Evolutionary conservation across 768 basidiomycete species (phyloP).

Genomic region (Amanita pallidorosea): DNA sequence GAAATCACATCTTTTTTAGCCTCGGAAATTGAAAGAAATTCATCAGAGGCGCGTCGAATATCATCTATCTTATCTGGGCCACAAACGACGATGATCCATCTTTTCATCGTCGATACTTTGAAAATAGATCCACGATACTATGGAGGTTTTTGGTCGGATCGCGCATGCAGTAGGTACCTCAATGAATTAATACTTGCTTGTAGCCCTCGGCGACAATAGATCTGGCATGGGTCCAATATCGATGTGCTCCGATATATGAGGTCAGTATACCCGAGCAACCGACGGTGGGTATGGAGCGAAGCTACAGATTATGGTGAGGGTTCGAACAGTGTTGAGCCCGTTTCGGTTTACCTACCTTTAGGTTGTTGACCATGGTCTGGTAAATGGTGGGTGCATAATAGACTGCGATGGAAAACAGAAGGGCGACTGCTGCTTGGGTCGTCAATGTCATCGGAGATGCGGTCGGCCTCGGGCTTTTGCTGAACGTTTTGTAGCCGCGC

Average conservation of each 20-base stretch:
- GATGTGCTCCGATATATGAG: conserved; percentile 15
- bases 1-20: conserved; percentile 17
- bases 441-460: too few relatives aligned
- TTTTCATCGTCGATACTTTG: conserved; percentile 30
- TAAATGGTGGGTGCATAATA: neutral
- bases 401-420: neutral
- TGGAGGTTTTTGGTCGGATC: neutral
- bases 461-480: too few relatives aligned
- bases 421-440: neutral
- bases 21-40: conserved; percentile 29
- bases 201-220: conserved; percentile 22
- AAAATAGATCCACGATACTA: conserved; percentile 22
- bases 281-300: neutral
- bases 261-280: conserved; percentile 8
- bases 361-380: neutral
- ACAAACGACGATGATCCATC: conserved; percentile 35
- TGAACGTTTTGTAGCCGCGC: too few relatives aligned
- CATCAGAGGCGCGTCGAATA: conserved; percentile 32
- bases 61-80: conserved; percentile 30
- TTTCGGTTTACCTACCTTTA: neutral
- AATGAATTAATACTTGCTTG: conserved; percentile 14
- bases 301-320: neutral
- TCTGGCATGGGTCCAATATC: conserved; percentile 14
- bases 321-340: too few relatives aligned
- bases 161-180: neutral